Percentiles rank a stretch among this genome's conserved stretches.
Evolutionary conservation across 257 asterid genomes (phyloP).

Genomic region (Anisodus acutangulus): DNA sequence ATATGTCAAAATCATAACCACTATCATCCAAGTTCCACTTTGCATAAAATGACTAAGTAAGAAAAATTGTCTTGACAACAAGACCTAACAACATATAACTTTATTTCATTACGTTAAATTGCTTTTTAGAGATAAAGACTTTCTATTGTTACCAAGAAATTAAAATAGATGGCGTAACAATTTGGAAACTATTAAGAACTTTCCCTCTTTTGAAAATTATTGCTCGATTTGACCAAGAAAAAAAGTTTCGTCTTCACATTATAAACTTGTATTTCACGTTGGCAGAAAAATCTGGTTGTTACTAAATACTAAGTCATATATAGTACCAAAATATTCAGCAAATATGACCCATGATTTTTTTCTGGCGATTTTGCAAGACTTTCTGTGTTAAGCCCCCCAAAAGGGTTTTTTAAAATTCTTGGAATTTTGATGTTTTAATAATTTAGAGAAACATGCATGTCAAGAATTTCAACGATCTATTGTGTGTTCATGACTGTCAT

Average conservation of each 20-base stretch:
- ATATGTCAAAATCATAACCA: background rate
- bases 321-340: background rate
- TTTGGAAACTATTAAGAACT: background rate
- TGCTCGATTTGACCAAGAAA: background rate
- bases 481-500: background rate
- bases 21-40: background rate
- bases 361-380: background rate
- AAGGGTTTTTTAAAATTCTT: background rate
- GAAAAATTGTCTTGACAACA: background rate
- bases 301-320: background rate
- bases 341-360: background rate
- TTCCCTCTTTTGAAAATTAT: background rate
- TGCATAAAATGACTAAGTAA: background rate
- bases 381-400: background rate
- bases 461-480: background rate
- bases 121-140: background rate
- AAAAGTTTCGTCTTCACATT: background rate
- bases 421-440: background rate
- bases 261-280: background rate
- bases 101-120: background rate
- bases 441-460: background rate
- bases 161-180: background rate
- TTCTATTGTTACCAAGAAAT: background rate
- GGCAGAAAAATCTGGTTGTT: slow-evolving; percentile 10
- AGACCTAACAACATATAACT: background rate